Evolutionary conservation across 2,329 filamentous ascomycete species (phyloP).

Genomic region (Nemania diffusa): DNA sequence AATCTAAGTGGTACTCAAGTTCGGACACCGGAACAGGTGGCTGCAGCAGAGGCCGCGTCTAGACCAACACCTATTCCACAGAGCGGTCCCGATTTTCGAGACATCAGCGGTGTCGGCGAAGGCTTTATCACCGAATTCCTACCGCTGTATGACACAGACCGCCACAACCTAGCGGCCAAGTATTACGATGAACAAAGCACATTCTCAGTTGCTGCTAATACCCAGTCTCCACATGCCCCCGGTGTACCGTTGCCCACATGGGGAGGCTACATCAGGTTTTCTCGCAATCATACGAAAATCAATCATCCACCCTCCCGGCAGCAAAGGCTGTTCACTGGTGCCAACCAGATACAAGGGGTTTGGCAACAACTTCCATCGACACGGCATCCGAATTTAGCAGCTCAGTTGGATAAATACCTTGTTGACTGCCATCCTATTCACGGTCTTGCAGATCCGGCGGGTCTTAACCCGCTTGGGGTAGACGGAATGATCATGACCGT

Average conservation of each 20-base stretch:
- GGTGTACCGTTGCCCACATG: constrained; percentile 64
- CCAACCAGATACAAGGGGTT: constrained; percentile 70
- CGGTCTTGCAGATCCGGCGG: constrained; percentile 75
- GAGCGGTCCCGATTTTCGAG: constrained; percentile 75
- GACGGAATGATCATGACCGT: constrained; percentile 81
- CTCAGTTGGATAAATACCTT: constrained; percentile 77
- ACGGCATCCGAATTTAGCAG: constrained; percentile 76
- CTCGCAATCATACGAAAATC: constrained; percentile 80
- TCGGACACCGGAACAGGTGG: constrained; percentile 76
- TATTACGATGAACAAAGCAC: constrained; percentile 81
- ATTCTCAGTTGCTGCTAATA: constrained; percentile 81
- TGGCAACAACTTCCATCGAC: constrained; percentile 79
- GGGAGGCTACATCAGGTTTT: constrained; percentile 79
- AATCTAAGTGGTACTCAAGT: constrained; percentile 80
- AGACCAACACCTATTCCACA: constrained; percentile 69
- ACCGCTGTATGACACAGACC: constrained; percentile 76
- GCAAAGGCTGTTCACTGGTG: constrained; percentile 73
- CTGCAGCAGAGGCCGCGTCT: constrained; percentile 61
- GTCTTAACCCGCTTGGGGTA: constrained; percentile 72
- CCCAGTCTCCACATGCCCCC: constrained; percentile 61
- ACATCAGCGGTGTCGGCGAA: constrained; percentile 78
- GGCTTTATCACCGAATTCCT: constrained; percentile 81
- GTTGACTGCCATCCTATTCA: constrained; percentile 83
- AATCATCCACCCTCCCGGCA: constrained; percentile 68
- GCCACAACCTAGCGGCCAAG: constrained; percentile 67